Evolutionary conservation across 2,329 filamentous ascomycete genomes (phyloP), one percentile per base, ranked within the genome.

Genomic region (Hirsutella minnesotensis): DNA sequence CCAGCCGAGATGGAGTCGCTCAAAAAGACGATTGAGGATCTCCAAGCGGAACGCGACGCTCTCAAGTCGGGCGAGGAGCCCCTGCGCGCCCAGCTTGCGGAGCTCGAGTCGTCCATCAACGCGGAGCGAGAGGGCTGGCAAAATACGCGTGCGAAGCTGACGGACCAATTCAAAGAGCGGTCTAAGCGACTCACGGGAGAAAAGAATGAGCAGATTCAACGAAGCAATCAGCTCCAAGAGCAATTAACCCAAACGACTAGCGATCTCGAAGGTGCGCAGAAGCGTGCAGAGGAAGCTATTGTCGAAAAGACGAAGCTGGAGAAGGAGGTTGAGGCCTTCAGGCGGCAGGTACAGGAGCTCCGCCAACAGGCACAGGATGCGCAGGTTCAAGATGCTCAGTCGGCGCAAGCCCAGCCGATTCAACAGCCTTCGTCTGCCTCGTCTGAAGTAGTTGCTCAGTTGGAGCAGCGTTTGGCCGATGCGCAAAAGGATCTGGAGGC

Each of bases 1-100:
- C 90, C 92, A 36, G 86, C 86, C 3, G 90, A 96, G 56, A 76
- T 95, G 58, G 90, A 96, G 53, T 81, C 83, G 46, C 73, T 98
- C 45, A 95, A 92, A 66, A 79, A 84, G 56, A 81, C 81, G 46
- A 76, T 95, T 42, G 66, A 77, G 7, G 66, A 66, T 2, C 65
- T 89, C 10, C 73, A 86, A 57, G 65, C 69, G 24, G 83, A 89
- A 56, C 74, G 80, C 8, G 73, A 83, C 50, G 52, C 68, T 3
- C 60, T 78, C 38, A 74, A 69, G 53, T 60, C 67, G 46, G 63
- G 65, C 5, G 70, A 73, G 45, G 57, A 66, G 31, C 65, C 72
- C 9, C 62, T 81, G n/a, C 69, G 71, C 48, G 65, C 69, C 20
- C 73, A 71, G 57, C 56, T 80, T 19, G 58, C 68, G 21, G 70